Conservation (phyloP, 2,329 filamentous ascomycete genomes). For the Phoma herbarum region DNA sequence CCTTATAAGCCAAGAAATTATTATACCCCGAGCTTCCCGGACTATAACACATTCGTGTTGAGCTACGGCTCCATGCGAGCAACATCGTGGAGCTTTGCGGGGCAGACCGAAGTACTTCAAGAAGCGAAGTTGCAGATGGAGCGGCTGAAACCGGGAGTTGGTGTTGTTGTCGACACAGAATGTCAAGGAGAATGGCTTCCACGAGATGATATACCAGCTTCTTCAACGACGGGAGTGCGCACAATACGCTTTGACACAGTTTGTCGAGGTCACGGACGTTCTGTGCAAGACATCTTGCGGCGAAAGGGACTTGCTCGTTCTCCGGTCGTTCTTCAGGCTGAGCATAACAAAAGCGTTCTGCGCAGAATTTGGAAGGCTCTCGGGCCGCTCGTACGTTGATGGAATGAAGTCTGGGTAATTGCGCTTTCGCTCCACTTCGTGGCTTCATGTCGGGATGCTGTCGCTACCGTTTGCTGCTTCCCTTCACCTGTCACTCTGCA, state of each 20-base stretch:
- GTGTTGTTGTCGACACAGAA: background rate
- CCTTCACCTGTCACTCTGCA: slow-evolving; percentile 3
- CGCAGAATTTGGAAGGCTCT: background rate
- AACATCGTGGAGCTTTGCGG: background rate
- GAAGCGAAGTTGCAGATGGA: background rate
- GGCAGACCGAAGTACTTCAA: background rate
- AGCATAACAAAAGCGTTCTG: background rate
- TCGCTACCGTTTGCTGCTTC: slow-evolving; percentile 2
- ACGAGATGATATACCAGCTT: background rate
- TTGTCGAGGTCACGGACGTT: background rate
- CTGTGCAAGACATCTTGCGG: background rate
- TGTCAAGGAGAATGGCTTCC: background rate
- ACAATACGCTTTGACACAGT: slow-evolving; percentile 1
- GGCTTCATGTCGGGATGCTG: background rate
- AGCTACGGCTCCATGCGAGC: background rate
- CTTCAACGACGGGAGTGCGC: background rate
- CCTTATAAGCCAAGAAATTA: background rate
- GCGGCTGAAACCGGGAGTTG: background rate
- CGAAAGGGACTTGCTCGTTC: background rate
- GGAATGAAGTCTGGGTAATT: background rate
- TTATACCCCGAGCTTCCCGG: background rate
- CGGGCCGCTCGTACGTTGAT: no score
- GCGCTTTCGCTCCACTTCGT: background rate
- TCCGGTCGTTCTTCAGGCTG: background rate
- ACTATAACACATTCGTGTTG: background rate